Percentiles rank a stretch among this genome's conserved stretches.
Evolutionary conservation across 805 yeast species (phyloP).

Genomic region (Zygosaccharomyces lentus): DNA sequence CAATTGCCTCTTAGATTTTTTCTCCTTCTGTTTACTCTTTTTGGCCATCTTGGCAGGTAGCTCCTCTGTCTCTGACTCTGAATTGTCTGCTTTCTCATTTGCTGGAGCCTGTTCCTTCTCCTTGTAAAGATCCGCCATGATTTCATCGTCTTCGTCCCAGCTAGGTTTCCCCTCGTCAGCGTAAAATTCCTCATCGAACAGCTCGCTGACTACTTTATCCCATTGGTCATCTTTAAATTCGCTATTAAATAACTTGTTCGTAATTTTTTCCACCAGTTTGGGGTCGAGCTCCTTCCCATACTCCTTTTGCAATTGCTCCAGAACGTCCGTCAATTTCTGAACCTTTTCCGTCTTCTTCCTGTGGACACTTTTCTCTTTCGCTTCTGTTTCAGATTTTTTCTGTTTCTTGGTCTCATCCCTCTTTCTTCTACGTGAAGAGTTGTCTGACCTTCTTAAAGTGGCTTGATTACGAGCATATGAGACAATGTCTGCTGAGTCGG

Average conservation of each 20-base stretch:
- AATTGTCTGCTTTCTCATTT: slow-evolving; percentile 23
- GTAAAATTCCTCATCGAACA: slow-evolving; percentile 82
- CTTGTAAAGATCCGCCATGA: slow-evolving; percentile 41
- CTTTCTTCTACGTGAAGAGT: slow-evolving; percentile 71
- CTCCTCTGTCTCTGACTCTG: slow-evolving; percentile 25
- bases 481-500: slow-evolving; percentile 82
- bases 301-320: slow-evolving; percentile 40
- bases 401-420: slow-evolving; percentile 66
- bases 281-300: slow-evolving; percentile 49
- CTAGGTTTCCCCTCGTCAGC: slow-evolving; percentile 57
- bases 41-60: slow-evolving; percentile 41
- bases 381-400: slow-evolving; percentile 47
- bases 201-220: slow-evolving; percentile 80
- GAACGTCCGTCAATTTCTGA: slow-evolving; percentile 68
- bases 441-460: slow-evolving; percentile 76
- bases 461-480: slow-evolving; percentile 94
- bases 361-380: slow-evolving; percentile 56
- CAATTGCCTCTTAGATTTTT: slow-evolving; percentile 57
- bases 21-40: slow-evolving; percentile 45
- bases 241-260: slow-evolving; percentile 71
- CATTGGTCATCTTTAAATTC: slow-evolving; percentile 89
- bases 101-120: slow-evolving; percentile 41
- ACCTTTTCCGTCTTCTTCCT: slow-evolving; percentile 73
- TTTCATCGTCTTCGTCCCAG: slow-evolving; percentile 59
- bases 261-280: slow-evolving; percentile 58